Conservation (phyloP, 1,284 basidiomycete species). For the Taiwanofungus camphoratus region DNA sequence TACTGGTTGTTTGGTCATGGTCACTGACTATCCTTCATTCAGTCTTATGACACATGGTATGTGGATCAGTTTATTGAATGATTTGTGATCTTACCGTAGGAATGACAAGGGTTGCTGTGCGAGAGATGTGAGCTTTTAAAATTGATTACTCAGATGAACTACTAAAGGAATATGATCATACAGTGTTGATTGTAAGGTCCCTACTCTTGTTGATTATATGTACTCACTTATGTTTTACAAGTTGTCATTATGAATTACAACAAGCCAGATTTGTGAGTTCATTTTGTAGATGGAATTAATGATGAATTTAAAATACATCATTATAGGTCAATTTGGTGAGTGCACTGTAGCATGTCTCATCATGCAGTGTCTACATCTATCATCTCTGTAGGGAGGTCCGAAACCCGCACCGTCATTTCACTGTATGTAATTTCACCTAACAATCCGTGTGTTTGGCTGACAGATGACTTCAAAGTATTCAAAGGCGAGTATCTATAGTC, state of each 20-base stretch:
- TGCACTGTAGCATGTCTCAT: conserved; percentile 12
- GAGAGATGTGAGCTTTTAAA: conserved; percentile 53
- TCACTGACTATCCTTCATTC: neutral
- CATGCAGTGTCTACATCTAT: neutral
- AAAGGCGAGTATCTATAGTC: conserved; percentile 49
- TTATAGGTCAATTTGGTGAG: conserved; percentile 68
- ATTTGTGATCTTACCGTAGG: conserved; percentile 1
- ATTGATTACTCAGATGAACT: too few relatives aligned
- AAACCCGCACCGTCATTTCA: conserved; percentile 78
- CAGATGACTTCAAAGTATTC: conserved; percentile 54
- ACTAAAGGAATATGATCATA: too few relatives aligned
- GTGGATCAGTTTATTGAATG: conserved; percentile 7
- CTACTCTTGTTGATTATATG: too few relatives aligned
- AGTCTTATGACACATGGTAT: conserved; percentile 58
- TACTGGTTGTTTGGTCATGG: neutral
- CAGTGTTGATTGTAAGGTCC: too few relatives aligned
- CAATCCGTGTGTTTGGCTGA: conserved; percentile 4
- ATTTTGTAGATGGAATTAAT: neutral
- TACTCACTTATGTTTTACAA: too few relatives aligned
- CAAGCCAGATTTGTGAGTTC: conserved; percentile 69
- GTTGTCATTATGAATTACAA: conserved; percentile 63
- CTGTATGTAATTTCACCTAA: conserved; percentile 39
- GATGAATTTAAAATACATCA: conserved; percentile 12
- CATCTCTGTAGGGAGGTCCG: conserved; percentile 68
- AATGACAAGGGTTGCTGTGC: conserved; percentile 59